phyloP scores from a whole-genome alignment of 805 yeast genomes.

The Wickerhamomyces pijperi region DNA sequence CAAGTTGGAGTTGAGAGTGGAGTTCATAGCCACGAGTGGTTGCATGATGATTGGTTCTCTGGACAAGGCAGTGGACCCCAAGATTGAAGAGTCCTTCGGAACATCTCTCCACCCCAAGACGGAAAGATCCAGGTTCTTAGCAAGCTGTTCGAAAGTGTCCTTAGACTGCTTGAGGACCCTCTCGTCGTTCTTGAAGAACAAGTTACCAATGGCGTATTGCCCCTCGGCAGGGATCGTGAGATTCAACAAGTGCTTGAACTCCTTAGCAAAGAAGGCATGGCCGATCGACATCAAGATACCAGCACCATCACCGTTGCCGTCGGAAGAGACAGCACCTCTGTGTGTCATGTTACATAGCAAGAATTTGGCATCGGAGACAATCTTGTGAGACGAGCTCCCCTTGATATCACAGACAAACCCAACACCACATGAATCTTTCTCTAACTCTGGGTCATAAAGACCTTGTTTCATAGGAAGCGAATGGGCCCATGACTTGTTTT shows the following conservation, averaged over 20 bases:
- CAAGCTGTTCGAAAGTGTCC: slow-evolving; percentile 71
- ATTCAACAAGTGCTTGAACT: slow-evolving; percentile 61
- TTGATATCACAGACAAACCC: slow-evolving; percentile 94
- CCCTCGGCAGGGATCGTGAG: slow-evolving; percentile 66
- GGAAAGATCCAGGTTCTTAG: slow-evolving; percentile 60
- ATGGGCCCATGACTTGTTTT: slow-evolving; percentile 86
- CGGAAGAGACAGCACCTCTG: slow-evolving; percentile 95
- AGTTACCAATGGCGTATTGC: slow-evolving; percentile 90
- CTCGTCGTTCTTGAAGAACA: slow-evolving; percentile 81
- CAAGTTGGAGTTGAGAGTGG: slow-evolving; percentile 29
- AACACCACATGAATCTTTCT: slow-evolving; percentile 97
- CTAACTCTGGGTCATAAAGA: slow-evolving; percentile 85
- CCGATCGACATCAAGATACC: slow-evolving; percentile 92
- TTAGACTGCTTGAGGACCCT: slow-evolving; percentile 60
- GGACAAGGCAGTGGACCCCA: slow-evolving; percentile 90
- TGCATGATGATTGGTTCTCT: slow-evolving; percentile 88
- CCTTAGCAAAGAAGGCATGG: slow-evolving; percentile 76
- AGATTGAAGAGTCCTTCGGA: slow-evolving; percentile 86
- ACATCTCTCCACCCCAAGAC: slow-evolving; percentile 94
- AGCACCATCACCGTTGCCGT: slow-evolving; percentile 99
- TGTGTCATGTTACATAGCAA: slow-evolving; percentile 96
- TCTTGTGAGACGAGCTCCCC: slow-evolving; percentile 80
- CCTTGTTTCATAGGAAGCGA: slow-evolving; percentile 81
- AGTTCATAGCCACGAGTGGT: slow-evolving; percentile 75
- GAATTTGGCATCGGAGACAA: slow-evolving; percentile 80